A percentile compares a stretch with the other conserved stretches of the same genome.
Evolutionary conservation across 208 protist species (phyloP).

Genomic region (Crithidia brevicula): DNA sequence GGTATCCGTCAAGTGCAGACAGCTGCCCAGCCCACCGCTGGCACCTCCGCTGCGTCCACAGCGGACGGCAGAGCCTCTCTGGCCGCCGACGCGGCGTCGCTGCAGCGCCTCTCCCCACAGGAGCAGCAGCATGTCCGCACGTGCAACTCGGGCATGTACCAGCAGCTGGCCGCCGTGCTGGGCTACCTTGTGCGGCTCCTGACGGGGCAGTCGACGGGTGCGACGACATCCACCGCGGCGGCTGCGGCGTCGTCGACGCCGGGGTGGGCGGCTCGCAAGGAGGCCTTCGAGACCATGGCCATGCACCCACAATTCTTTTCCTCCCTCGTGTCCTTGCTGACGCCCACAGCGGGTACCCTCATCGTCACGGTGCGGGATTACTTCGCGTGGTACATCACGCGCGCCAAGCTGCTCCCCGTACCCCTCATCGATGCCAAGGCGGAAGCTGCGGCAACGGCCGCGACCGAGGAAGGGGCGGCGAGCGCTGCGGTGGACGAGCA

Average conservation of each 20-base stretch:
- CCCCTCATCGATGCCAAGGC: too few relatives aligned
- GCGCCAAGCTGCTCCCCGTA: slow-evolving; percentile 6
- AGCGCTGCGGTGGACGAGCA: too few relatives aligned
- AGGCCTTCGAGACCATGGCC: slow-evolving; percentile 48
- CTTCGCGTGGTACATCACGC: slow-evolving; percentile 77
- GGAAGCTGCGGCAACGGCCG: neutral
- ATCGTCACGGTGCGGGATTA: slow-evolving; percentile 78
- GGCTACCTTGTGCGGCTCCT: slow-evolving; percentile 61
- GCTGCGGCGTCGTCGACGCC: slow-evolving; percentile 8
- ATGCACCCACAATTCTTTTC: slow-evolving; percentile 59
- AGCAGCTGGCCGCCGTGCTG: slow-evolving; percentile 79
- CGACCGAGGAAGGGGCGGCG: neutral
- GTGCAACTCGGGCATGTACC: slow-evolving; percentile 86
- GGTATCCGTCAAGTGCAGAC: slow-evolving; percentile 55
- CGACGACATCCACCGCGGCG: neutral
- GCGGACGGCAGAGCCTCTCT: slow-evolving; percentile 8
- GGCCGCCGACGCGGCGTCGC: slow-evolving; percentile 30
- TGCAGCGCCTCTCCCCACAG: slow-evolving; percentile 70
- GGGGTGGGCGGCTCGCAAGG: slow-evolving; percentile 20
- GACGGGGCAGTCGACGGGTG: slow-evolving; percentile 15
- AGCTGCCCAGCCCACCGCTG: slow-evolving; percentile 18
- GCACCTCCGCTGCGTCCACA: neutral
- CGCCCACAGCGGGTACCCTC: slow-evolving; percentile 55
- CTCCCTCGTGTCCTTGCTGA: slow-evolving; percentile 71
- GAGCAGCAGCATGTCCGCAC: slow-evolving; percentile 85